Base-by-base conservation (phyloP, 352 stramenopile genomes). In the Pythium plurisporium region DNA sequence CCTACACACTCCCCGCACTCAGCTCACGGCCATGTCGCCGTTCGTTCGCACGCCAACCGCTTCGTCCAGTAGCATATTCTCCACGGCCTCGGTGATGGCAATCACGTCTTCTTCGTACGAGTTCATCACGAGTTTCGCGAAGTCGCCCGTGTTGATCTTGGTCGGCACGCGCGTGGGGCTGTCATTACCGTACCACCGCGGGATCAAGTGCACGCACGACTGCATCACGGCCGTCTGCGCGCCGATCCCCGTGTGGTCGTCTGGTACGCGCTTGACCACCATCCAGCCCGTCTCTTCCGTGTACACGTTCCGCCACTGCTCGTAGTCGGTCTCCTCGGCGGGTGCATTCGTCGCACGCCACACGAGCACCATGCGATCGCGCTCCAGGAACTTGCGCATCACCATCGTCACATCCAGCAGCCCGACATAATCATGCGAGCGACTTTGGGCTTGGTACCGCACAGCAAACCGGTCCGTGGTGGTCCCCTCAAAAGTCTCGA, bases 251-350 rank as follows among this genome's bases (percentile, higher is more conserved):
- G 44, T 46, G 26, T 53, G 23, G 31, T 52, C 36, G 15, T 56
- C 51, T 10, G 69, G 67, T 31, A 84, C 69, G 2, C 50, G 55
- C 37, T 79, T 75, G 20, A 87, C 65, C 2, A 83, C 63, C 25
- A 74, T 80, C 77, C 77, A 87, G 17, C 77, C 77, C 4, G 74
- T 87, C 60, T 87, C 74, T 48, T 87, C 73, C 46, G 77, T 85
- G 48, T 72, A 82, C 68, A 85, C 72, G 51, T 62, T 52, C 0
- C 63, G 69, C 44, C 62, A 68, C 34, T 77, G 65, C n/a, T 72
- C 63, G 19, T 69, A 56, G 37, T 69, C 65, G 0, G 36, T 59
- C 25, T 69, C 69, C 14, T 71, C 64, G 1, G 67, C 76, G 12
- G 78, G 52, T 3, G 61, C 69, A 19, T 68, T 68, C 46, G 50